These are phyloP conservation scores for Diaporthe aspalathi DNA, from an alignment of 2,329 filamentous ascomycete species.

Conservation along the genomic window DNA sequence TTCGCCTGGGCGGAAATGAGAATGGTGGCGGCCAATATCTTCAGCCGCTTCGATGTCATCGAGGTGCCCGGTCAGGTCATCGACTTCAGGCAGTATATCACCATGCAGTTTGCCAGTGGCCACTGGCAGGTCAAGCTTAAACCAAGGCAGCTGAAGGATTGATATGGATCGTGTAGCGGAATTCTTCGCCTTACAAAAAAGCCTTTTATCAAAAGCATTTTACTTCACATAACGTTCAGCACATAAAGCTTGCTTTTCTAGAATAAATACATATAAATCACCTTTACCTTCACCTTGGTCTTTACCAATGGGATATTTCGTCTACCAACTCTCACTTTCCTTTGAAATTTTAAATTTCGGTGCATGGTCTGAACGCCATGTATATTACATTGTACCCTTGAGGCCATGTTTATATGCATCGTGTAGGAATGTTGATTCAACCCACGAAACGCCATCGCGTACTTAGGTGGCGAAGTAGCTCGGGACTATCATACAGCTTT, in stretches of 20 bases:
- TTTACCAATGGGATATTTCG: too few relatives aligned
- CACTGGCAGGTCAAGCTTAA: conserved; percentile 43
- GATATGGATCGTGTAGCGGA: background rate
- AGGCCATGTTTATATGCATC: too few relatives aligned
- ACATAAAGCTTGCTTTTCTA: background rate
- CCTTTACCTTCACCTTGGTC: background rate
- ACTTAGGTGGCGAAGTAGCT: too few relatives aligned
- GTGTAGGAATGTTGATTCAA: too few relatives aligned
- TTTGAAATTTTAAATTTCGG: too few relatives aligned
- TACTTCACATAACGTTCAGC: background rate
- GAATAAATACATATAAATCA: background rate
- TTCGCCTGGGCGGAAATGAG: conserved; percentile 45
- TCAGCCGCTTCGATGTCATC: conserved; percentile 42
- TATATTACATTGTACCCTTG: too few relatives aligned
- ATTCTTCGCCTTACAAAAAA: background rate
- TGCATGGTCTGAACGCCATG: too few relatives aligned
- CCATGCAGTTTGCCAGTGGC: conserved; percentile 43
- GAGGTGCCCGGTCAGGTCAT: conserved; percentile 42
- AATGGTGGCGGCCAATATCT: conserved; percentile 42
- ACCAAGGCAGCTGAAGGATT: conserved; percentile 9
- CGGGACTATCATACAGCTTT: too few relatives aligned
- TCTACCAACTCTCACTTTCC: too few relatives aligned
- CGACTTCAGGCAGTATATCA: conserved; percentile 44
- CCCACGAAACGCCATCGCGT: too few relatives aligned
- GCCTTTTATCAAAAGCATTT: too few relatives aligned